Base-by-base conservation (phyloP, 2,329 filamentous ascomycete genomes). In the Arthrobotrys sphaeroides region DNA sequence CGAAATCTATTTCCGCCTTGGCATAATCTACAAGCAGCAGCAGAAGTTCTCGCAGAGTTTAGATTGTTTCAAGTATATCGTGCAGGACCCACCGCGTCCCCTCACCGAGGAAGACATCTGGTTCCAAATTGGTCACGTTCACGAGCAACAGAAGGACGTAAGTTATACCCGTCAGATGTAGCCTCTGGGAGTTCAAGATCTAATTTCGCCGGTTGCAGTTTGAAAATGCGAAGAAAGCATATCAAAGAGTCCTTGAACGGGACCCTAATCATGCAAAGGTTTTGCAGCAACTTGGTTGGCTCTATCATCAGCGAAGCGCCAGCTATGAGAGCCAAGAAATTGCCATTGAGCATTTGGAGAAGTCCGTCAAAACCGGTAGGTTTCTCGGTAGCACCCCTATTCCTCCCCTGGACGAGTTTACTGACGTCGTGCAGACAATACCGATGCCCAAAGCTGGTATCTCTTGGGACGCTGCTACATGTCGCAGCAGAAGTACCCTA, bases 11-110 rank as follows among this genome's bases (percentile, higher is more conserved):
- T 99, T 99, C 84, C 89, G 95, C 26, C 87, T 99, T 6, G 95
- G 95, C n/a, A 99, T 99, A 84, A 98, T 99, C 78, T 98, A 98
- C 85, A 99, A 99, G 83, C 94, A 98, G 81, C 95, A 98, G 82
- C 90, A 94, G 77, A 98, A 98, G 82, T 99, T 94, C 82, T 86
- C 86, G 61, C 91, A 96, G 81, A 97, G 94, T 85, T 86, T 98
- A 49, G 95, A 98, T 92, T 98, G 95, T 85, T 99, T 99, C 85
- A 95, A 95, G 83, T 98, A 97, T 82, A 99, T 99, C 79, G 94
- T 98, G 77, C 91, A 88, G 79, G 94, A 96, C 62, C 94, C 95
- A 26, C 95, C 95, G 2, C 90, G 92, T 2, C 95, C 95, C 1
- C 83, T 99, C 79, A 97, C 94, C 0, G 94, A 98, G 82, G 94